Evolutionary conservation across 768 basidiomycete genomes (phyloP).

Genomic region (Termitomyces sp.): DNA sequence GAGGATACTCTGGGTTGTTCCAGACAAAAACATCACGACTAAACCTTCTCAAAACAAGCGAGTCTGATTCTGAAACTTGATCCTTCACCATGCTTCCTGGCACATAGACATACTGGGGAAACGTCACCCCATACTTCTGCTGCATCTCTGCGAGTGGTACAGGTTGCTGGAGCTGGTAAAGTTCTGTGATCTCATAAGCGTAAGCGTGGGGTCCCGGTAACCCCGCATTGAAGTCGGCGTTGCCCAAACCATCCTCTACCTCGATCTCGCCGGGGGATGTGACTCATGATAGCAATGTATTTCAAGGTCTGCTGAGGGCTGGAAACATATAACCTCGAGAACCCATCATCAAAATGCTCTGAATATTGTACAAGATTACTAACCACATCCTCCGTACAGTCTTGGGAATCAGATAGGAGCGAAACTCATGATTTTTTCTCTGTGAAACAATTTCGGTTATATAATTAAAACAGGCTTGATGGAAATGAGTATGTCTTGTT

Average conservation of each 20-base stretch:
- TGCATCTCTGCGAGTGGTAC: background rate
- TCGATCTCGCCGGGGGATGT: background rate
- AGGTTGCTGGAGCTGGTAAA: background rate
- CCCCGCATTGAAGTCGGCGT: background rate
- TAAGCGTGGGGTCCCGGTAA: background rate
- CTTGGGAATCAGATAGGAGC: background rate
- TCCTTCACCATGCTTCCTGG: background rate
- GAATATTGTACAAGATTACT: background rate
- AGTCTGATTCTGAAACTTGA: background rate
- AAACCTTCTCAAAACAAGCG: background rate
- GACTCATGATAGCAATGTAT: constrained; percentile 1
- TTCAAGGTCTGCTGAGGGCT: background rate
- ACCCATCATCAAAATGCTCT: background rate
- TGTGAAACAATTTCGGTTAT: background rate
- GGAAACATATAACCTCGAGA: constrained; percentile 1
- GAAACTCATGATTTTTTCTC: constrained; percentile 2
- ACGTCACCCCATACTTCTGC: background rate
- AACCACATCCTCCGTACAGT: constrained; percentile 2
- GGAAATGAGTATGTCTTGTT: constrained; percentile 1
- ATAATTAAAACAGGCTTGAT: constrained; percentile 3
- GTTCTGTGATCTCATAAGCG: constrained; percentile 1
- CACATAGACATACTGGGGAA: background rate
- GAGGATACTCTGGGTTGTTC: too few relatives aligned
- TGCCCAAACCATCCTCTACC: background rate
- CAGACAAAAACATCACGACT: too few relatives aligned